Evolutionary conservation across 345 rosid genomes (phyloP).

Genomic region (Garcia nutans): DNA sequence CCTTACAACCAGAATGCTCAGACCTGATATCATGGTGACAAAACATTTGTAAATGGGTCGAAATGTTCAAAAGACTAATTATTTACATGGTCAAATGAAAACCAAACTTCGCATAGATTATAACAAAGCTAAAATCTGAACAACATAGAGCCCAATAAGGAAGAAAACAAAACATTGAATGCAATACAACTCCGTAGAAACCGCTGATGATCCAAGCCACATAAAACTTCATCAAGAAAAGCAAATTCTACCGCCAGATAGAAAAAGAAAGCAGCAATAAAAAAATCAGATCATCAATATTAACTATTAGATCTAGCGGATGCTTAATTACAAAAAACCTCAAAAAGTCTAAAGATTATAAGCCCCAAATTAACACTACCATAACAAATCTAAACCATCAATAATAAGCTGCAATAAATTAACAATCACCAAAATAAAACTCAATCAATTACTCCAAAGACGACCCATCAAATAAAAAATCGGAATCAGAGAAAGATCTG

Average conservation of each 20-base stretch:
- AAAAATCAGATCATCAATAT: too few relatives aligned
- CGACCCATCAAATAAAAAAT: too few relatives aligned
- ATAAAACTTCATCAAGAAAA: background rate
- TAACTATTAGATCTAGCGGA: background rate
- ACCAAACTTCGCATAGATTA: too few relatives aligned
- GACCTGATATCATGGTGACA: conserved; percentile 28
- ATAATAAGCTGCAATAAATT: too few relatives aligned
- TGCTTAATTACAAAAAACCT: background rate
- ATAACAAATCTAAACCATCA: background rate
- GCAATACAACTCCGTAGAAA: too few relatives aligned
- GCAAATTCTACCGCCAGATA: background rate
- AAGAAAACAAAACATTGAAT: too few relatives aligned
- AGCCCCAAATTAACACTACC: background rate
- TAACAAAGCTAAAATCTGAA: background rate
- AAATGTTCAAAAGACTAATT: background rate
- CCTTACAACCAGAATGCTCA: conserved; percentile 42
- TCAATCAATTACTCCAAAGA: too few relatives aligned
- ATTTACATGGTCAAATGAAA: too few relatives aligned
- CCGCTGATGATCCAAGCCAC: too few relatives aligned
- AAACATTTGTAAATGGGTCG: background rate
- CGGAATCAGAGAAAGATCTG: background rate
- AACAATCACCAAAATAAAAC: background rate
- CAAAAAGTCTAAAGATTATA: too few relatives aligned
- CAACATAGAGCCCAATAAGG: background rate
- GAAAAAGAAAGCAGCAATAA: background rate